Conservation (phyloP, 176 grass and related monocot genomes). For the Aegilops bicornis region DNA sequence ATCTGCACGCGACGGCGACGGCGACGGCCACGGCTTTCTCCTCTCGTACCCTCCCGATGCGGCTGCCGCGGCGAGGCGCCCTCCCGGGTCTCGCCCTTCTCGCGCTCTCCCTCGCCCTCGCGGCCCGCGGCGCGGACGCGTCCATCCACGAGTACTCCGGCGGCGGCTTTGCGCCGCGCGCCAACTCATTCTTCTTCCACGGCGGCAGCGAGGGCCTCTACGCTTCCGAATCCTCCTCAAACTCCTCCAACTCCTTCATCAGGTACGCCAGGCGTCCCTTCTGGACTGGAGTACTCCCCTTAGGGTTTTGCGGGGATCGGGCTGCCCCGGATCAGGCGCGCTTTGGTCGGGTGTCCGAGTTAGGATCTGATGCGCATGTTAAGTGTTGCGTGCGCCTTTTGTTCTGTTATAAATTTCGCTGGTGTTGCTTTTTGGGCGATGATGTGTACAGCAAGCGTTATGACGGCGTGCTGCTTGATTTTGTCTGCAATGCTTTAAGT, state of each 20-base stretch:
- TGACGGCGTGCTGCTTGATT: background rate
- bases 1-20: conserved; percentile 13
- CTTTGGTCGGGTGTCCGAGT: background rate
- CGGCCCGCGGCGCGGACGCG: conserved; percentile 38
- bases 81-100: conserved; percentile 24
- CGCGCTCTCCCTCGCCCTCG: conserved; percentile 33
- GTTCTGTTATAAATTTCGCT: conserved; percentile 25
- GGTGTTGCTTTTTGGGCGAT: background rate
- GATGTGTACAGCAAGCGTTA: background rate
- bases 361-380: conserved; percentile 20
- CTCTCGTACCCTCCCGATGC: conserved; percentile 10
- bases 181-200: conserved; percentile 99
- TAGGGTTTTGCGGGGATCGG: conserved; percentile 36
- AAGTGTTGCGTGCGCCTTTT: background rate
- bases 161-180: conserved; percentile 69
- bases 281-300: background rate
- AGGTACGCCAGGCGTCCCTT: conserved; percentile 34
- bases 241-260: conserved; percentile 71
- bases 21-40: background rate
- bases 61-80: background rate
- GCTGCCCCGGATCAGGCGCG: background rate
- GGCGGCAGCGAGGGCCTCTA: conserved; percentile 97
- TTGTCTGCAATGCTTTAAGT: background rate
- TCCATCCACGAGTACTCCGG: conserved; percentile 89
- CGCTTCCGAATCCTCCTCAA: conserved; percentile 57